phyloP scores from a whole-genome alignment of 805 yeast genomes.

The Saccharomycopsis sp. region DNA sequence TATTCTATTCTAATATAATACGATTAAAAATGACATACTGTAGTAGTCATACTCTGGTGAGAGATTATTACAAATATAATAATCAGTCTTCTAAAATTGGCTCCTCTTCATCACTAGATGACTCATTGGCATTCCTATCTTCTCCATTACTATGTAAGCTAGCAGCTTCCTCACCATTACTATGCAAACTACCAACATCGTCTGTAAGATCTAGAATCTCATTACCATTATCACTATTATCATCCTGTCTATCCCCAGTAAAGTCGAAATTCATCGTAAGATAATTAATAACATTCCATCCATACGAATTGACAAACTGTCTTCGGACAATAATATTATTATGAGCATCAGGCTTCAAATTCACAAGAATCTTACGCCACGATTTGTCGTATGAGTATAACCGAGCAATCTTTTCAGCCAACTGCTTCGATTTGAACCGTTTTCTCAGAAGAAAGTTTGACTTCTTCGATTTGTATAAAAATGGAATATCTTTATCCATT shows the following conservation, averaged over 20 bases:
- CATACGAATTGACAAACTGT: constrained; percentile 85
- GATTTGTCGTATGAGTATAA: constrained; percentile 66
- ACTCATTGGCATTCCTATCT: background rate
- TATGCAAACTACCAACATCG: background rate
- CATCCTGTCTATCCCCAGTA: background rate
- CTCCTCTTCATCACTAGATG: background rate
- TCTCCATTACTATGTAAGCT: background rate
- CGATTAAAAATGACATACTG: no score
- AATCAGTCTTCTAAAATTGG: background rate
- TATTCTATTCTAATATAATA: no score
- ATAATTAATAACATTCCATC: constrained; percentile 91
- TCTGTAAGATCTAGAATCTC: background rate
- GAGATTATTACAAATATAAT: no score
- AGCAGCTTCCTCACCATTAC: background rate
- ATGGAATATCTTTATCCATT: constrained; percentile 24
- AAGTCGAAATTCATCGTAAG: constrained; percentile 59
- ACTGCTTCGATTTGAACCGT: constrained; percentile 30
- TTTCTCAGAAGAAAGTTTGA: constrained; percentile 8
- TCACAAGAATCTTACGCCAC: constrained; percentile 90
- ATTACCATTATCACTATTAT: background rate
- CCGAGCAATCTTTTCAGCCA: constrained; percentile 80
- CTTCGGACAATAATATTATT: constrained; percentile 87
- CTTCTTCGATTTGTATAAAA: constrained; percentile 15
- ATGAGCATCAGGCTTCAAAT: constrained; percentile 88
- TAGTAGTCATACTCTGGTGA: no score